Conservation (phyloP, 2,329 filamentous ascomycete species). For the Bipolaris cookei region DNA sequence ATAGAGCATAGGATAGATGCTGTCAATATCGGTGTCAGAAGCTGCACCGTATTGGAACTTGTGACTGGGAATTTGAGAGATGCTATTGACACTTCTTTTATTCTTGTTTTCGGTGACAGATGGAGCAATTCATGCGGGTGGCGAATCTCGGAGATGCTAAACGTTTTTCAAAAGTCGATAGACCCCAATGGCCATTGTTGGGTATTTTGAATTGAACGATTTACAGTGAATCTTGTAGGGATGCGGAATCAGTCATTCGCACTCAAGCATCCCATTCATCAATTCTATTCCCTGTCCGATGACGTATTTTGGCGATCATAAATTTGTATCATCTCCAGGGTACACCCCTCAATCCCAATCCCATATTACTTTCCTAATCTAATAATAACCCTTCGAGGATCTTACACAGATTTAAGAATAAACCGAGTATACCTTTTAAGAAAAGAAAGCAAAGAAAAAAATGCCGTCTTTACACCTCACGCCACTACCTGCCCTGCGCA, state of each 20-base stretch:
- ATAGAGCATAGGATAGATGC: not conserved
- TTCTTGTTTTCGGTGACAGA: not conserved
- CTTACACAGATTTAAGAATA: not conserved
- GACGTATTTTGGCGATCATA: not conserved
- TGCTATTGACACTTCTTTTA: not conserved
- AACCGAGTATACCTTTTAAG: not conserved
- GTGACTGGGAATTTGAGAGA: not conserved
- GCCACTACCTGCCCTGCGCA: conserved; percentile 58
- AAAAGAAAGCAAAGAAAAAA: not conserved
- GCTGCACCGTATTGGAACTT: not conserved
- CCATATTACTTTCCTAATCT: not conserved
- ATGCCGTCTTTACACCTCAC: conserved; percentile 43
- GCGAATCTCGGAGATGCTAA: not conserved
- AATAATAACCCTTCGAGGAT: not conserved
- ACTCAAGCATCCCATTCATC: no score
- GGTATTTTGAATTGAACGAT: no score
- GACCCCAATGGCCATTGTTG: no score
- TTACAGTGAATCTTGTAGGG: no score
- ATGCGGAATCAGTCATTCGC: no score
- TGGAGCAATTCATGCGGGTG: not conserved
- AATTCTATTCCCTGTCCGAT: not conserved
- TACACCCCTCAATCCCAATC: not conserved
- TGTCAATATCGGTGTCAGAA: not conserved
- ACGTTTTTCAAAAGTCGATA: no score
- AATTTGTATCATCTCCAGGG: not conserved